phyloP scores from a whole-genome alignment of 352 stramenopile genomes.

The Globisporangium abappressorium region DNA sequence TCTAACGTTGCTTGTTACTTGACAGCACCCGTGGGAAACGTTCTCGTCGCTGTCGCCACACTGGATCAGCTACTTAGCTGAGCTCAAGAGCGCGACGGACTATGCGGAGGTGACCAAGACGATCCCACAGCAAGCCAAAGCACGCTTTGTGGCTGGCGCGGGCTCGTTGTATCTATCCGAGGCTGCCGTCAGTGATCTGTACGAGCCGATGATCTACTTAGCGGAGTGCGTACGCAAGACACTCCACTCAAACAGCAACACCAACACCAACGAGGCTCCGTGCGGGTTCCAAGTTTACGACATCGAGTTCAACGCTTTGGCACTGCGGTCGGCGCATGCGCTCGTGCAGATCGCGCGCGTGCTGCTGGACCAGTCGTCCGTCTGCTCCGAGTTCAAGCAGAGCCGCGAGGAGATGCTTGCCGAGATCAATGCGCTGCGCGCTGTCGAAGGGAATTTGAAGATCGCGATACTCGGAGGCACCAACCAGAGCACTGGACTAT shows the following conservation, averaged over 20 bases:
- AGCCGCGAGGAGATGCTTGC: conserved; percentile 38
- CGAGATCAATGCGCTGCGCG: conserved; percentile 34
- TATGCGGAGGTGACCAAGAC: conserved; percentile 40
- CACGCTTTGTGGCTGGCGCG: conserved; percentile 47
- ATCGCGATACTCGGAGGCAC: conserved; percentile 43
- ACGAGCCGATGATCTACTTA: conserved; percentile 82
- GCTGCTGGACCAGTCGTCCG: conserved; percentile 54
- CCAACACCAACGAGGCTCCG: not conserved
- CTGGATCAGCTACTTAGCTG: conserved; percentile 47
- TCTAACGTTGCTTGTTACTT: not conserved
- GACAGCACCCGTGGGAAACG: conserved; percentile 84
- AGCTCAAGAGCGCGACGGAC: conserved; percentile 43
- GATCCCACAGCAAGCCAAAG: conserved; percentile 47
- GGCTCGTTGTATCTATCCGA: conserved; percentile 27
- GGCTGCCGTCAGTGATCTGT: conserved; percentile 51
- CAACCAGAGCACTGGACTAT: conserved; percentile 36
- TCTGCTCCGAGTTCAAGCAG: conserved; percentile 48
- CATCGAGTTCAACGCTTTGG: conserved; percentile 79
- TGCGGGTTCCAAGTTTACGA: conserved; percentile 54
- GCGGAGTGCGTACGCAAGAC: conserved; percentile 26
- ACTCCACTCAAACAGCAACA: not conserved
- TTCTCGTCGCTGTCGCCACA: conserved; percentile 70
- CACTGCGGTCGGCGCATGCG: conserved; percentile 56
- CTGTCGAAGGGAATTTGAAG: conserved; percentile 30
- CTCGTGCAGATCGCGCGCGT: conserved; percentile 67